phyloP scores from a whole-genome alignment of 257 asterid species.

The Solanum virginianum region DNA sequence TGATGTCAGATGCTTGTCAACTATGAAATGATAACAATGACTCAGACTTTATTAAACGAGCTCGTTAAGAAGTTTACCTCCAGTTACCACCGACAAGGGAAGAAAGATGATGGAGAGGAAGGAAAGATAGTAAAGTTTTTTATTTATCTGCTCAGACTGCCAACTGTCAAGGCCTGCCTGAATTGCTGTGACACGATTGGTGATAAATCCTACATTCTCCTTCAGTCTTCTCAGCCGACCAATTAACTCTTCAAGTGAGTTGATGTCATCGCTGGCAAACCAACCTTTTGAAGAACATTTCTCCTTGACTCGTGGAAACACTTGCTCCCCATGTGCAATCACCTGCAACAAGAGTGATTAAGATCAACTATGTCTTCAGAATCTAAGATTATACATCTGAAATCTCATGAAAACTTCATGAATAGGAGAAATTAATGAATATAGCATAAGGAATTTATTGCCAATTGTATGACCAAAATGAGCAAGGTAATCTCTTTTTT shows the following conservation, averaged over 20 bases:
- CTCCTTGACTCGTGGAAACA: slow-evolving; percentile 84
- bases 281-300: slow-evolving; percentile 82
- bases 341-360: slow-evolving; percentile 33
- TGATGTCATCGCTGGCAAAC: slow-evolving; percentile 68
- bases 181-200: slow-evolving; percentile 82
- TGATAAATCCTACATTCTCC: slow-evolving; percentile 89
- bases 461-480: background rate
- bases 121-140: slow-evolving; percentile 83
- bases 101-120: slow-evolving; percentile 92
- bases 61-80: slow-evolving; percentile 38
- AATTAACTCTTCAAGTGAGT: slow-evolving; percentile 74
- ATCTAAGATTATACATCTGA: background rate
- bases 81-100: slow-evolving; percentile 82
- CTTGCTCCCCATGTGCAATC: slow-evolving; percentile 90
- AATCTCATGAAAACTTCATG: background rate
- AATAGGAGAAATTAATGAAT: background rate
- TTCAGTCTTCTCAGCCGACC: slow-evolving; percentile 79
- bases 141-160: slow-evolving; percentile 94
- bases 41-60: background rate
- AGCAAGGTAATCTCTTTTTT: background rate
- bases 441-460: background rate
- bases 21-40: background rate
- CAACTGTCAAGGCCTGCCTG: slow-evolving; percentile 95
- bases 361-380: background rate
- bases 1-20: background rate